Evolutionary conservation across 148 eudicot species (phyloP).

Genomic region (Silene uniflora): DNA sequence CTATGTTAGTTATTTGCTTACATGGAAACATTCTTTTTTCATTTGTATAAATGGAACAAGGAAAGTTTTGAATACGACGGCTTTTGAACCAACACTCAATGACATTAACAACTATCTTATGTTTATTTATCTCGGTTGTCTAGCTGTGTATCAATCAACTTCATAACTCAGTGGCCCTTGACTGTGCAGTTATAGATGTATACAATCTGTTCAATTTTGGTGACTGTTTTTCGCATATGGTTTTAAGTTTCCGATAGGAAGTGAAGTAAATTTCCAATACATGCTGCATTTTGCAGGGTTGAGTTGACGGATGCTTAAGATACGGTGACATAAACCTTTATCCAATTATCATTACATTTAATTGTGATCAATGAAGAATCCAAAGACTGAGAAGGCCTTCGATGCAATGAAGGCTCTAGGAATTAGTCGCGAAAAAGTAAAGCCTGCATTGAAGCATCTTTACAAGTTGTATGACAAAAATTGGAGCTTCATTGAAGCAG

Average conservation of each 20-base stretch:
- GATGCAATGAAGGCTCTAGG: slow-evolving; percentile 48
- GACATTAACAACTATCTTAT: not conserved
- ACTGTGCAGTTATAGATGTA: not conserved
- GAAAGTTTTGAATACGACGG: too few species aligned
- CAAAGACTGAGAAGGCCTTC: slow-evolving; percentile 40
- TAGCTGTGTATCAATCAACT: not conserved
- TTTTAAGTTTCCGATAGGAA: not conserved
- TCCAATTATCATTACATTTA: not conserved
- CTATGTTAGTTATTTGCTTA: too few species aligned
- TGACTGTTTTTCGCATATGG: not conserved
- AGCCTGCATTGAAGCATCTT: slow-evolving; percentile 47
- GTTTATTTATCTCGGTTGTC: not conserved
- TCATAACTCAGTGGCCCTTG: not conserved
- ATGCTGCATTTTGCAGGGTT: slow-evolving; percentile 24
- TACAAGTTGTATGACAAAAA: slow-evolving; percentile 42
- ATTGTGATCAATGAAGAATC: slow-evolving; percentile 21
- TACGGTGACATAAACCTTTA: not conserved
- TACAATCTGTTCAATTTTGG: not conserved
- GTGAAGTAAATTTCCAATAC: not conserved
- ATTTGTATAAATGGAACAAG: not conserved
- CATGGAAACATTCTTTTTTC: not conserved
- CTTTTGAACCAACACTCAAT: not conserved
- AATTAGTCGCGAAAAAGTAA: slow-evolving; percentile 29
- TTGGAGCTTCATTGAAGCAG: slow-evolving; percentile 66
- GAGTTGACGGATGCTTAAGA: slow-evolving; percentile 4